These are phyloP conservation scores for Chrysoporthe deuterocubensis DNA, from an alignment of 2,329 filamentous ascomycete species.

Conservation along the genomic window DNA sequence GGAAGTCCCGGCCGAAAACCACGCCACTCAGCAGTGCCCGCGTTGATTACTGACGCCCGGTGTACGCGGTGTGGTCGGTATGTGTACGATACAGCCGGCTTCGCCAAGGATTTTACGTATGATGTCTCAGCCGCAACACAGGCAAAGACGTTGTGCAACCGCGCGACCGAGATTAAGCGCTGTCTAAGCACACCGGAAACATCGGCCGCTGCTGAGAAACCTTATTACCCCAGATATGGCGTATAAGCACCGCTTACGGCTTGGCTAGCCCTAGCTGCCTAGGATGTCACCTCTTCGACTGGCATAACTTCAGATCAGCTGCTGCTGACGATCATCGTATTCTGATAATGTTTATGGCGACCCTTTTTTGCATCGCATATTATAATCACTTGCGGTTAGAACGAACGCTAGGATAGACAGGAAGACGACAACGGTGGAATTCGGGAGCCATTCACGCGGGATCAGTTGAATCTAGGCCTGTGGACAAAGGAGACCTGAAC, in stretches of 20 bases:
- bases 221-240: neutral
- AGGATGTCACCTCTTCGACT: neutral
- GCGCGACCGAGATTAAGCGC: neutral
- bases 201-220: neutral
- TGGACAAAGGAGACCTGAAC: neutral
- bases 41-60: neutral
- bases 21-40: neutral
- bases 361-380: no score
- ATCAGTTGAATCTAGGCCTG: neutral
- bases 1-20: neutral
- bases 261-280: neutral
- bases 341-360: neutral
- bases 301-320: conserved; percentile 4
- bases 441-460: neutral
- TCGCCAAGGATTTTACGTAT: neutral
- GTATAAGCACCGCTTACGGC: neutral
- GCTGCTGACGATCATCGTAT: conserved; percentile 4
- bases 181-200: neutral
- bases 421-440: neutral
- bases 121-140: neutral
- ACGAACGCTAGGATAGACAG: no score
- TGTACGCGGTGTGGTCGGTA: neutral
- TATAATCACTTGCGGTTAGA: no score
- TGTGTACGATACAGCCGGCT: neutral
- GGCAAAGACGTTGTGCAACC: neutral